Evolutionary conservation across 1,139 yeast species (phyloP).

Genomic region (Kodamaea derodonti): DNA sequence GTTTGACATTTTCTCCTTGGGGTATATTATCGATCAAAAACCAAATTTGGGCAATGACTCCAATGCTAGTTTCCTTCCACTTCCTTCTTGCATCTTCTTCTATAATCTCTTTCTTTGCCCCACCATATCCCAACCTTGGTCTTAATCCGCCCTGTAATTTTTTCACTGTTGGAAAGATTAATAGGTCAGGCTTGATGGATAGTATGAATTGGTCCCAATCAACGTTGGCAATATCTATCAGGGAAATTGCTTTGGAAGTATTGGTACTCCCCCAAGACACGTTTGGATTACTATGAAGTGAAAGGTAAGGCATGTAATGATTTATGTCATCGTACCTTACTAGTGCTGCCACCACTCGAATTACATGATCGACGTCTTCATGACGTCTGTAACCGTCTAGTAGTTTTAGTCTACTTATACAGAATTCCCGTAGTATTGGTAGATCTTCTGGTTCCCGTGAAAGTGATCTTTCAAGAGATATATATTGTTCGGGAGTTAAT

Average conservation of each 20-base stretch:
- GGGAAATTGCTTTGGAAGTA: slow-evolving; percentile 14
- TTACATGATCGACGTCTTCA: slow-evolving; percentile 1
- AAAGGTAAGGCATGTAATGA: slow-evolving; percentile 2
- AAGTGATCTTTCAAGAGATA: too few species aligned
- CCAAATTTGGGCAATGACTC: slow-evolving; percentile 27
- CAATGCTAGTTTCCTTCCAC: slow-evolving; percentile 32
- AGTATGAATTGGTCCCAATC: slow-evolving; percentile 6
- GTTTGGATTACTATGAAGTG: slow-evolving; percentile 26
- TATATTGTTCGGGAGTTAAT: too few species aligned
- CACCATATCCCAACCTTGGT: slow-evolving; percentile 27
- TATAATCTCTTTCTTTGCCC: slow-evolving; percentile 16
- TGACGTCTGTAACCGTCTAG: background rate
- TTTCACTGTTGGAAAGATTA: slow-evolving; percentile 4
- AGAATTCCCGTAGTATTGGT: too few species aligned
- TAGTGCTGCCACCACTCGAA: slow-evolving; percentile 2
- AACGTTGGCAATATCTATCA: slow-evolving; percentile 7
- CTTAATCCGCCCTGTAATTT: slow-evolving; percentile 19
- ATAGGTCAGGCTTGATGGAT: slow-evolving; percentile 3
- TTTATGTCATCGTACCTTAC: background rate
- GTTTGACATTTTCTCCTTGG: slow-evolving; percentile 11
- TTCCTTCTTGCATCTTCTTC: slow-evolving; percentile 22
- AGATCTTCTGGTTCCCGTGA: too few species aligned
- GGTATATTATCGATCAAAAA: slow-evolving; percentile 20
- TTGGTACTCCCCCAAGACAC: slow-evolving; percentile 26
- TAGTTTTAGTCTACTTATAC: background rate